Evolutionary conservation across 306 rosid genomes (phyloP).

Genomic region (Crotalaria pallida): DNA sequence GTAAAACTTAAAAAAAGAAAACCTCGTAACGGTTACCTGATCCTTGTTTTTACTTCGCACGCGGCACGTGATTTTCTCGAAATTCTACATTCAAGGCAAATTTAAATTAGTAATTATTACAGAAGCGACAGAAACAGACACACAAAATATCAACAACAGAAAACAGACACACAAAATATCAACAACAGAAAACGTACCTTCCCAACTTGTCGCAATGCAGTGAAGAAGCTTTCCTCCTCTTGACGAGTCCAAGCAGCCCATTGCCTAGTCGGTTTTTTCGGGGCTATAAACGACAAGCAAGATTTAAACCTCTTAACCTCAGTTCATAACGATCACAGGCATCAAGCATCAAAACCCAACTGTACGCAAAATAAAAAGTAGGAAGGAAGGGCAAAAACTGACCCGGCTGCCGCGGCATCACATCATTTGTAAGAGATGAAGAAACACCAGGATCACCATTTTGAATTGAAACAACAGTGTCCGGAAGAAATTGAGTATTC

Average conservation of each 20-base stretch:
- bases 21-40: slow-evolving; percentile 40
- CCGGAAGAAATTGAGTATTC: slow-evolving; percentile 38
- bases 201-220: slow-evolving; percentile 94
- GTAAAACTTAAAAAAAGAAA: slow-evolving; percentile 1
- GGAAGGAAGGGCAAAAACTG: neutral
- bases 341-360: slow-evolving; percentile 5
- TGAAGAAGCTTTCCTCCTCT: slow-evolving; percentile 98
- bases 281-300: slow-evolving; percentile 33
- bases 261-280: slow-evolving; percentile 82
- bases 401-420: slow-evolving; percentile 57
- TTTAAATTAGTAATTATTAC: slow-evolving; percentile 17
- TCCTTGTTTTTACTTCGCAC: slow-evolving; percentile 98
- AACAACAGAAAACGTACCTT: slow-evolving; percentile 40
- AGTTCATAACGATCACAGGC: slow-evolving; percentile 10
- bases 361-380: neutral
- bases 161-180: slow-evolving; percentile 6
- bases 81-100: slow-evolving; percentile 63
- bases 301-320: neutral
- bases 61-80: slow-evolving; percentile 87
- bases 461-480: slow-evolving; percentile 35
- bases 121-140: slow-evolving; percentile 12
- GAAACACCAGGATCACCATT: slow-evolving; percentile 52
- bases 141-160: neutral
- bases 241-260: slow-evolving; percentile 99
- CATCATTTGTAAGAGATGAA: slow-evolving; percentile 35